A percentile compares a stretch with the other conserved stretches of the same genome.
These are phyloP conservation scores for Macrolepiota dolichaula DNA, from an alignment of 768 basidiomycete genomes.

Conservation along the genomic window DNA sequence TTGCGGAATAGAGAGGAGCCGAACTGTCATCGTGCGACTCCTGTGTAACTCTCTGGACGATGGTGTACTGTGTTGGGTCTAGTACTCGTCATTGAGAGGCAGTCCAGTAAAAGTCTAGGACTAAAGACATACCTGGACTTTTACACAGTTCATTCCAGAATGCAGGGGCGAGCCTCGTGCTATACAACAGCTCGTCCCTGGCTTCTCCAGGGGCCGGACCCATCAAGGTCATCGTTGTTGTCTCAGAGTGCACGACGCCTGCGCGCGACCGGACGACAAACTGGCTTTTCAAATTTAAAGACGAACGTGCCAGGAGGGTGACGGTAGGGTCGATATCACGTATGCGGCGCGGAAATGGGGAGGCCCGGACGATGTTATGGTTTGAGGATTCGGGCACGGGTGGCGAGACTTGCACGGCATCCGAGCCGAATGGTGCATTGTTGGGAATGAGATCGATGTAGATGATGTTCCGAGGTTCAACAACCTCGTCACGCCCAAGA, in stretches of 20 bases:
- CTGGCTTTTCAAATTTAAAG: constrained; percentile 38
- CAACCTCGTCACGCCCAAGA: constrained; percentile 19
- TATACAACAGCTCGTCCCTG: constrained; percentile 47
- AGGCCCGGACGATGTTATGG: constrained; percentile 31
- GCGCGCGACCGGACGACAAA: constrained; percentile 14
- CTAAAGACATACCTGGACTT: constrained; percentile 43
- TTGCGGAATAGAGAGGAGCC: constrained; percentile 49
- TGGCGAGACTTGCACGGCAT: constrained; percentile 27
- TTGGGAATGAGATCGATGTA: constrained; percentile 45
- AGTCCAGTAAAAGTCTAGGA: not conserved
- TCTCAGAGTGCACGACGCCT: constrained; percentile 49
- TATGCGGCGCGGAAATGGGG: constrained; percentile 51
- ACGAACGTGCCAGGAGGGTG: constrained; percentile 51
- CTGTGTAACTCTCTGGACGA: constrained; percentile 59
- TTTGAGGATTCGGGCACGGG: constrained; percentile 14
- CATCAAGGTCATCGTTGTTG: constrained; percentile 29
- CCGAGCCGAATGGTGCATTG: constrained; percentile 15
- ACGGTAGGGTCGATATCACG: constrained; percentile 63
- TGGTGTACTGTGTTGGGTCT: constrained; percentile 69
- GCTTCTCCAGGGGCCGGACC: constrained; percentile 22
- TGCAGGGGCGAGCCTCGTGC: constrained; percentile 55
- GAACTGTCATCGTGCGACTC: constrained; percentile 21
- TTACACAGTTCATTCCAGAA: constrained; percentile 62
- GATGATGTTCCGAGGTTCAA: constrained; percentile 31
- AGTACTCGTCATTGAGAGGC: constrained; percentile 7